phyloP scores from a whole-genome alignment of 2,329 filamentous ascomycete genomes.

The Huntiella decipiens region DNA sequence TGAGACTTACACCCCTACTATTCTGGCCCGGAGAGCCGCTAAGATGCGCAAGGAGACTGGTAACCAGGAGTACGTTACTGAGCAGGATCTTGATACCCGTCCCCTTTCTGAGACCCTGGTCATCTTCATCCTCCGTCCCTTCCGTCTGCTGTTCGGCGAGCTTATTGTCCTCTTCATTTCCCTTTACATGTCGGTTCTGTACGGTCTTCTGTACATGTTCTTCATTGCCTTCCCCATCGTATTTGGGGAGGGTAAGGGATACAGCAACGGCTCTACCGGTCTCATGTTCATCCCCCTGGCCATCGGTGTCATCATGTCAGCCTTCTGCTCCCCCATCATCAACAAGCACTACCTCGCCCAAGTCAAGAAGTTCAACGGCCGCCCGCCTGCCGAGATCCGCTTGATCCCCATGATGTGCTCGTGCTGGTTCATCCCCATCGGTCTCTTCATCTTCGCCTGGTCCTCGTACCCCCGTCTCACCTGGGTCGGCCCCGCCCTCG shows the following conservation, averaged over 20 bases:
- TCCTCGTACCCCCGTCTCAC: constrained; percentile 42
- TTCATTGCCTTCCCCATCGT: constrained; percentile 53
- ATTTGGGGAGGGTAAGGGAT: constrained; percentile 65
- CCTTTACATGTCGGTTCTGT: constrained; percentile 70
- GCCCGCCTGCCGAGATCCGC: constrained; percentile 57
- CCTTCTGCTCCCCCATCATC: constrained; percentile 48
- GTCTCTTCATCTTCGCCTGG: constrained; percentile 41
- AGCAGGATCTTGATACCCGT: constrained; percentile 58
- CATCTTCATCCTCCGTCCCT: constrained; percentile 62
- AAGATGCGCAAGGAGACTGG: constrained; percentile 53
- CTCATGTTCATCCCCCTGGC: constrained; percentile 78
- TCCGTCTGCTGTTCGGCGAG: constrained; percentile 70
- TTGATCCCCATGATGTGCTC: constrained; percentile 67
- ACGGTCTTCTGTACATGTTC: constrained; percentile 59
- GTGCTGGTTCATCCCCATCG: constrained; percentile 50
- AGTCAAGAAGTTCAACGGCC: constrained; percentile 43
- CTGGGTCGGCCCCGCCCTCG: constrained; percentile 56
- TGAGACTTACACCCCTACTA: constrained; percentile 69
- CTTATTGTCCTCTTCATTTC: constrained; percentile 71
- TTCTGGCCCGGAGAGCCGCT: constrained; percentile 50
- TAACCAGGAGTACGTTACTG: constrained; percentile 50
- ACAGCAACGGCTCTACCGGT: constrained; percentile 51
- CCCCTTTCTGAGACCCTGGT: constrained; percentile 48
- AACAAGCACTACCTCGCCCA: constrained; percentile 64
- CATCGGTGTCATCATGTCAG: constrained; percentile 47